Evolutionary conservation across 1,139 yeast species (phyloP).

Genomic region (Pichia sp.): DNA sequence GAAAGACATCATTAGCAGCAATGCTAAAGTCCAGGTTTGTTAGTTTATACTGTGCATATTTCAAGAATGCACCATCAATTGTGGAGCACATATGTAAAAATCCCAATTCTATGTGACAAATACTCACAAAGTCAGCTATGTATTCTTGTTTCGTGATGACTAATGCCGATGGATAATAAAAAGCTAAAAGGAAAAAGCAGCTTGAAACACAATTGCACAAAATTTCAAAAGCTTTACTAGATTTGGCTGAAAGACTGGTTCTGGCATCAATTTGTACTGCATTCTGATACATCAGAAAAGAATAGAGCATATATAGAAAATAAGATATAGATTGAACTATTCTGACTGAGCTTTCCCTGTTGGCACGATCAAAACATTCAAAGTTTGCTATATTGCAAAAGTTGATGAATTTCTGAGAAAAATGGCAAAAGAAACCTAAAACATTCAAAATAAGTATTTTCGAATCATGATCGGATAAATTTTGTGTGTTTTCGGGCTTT

Average conservation of each 20-base stretch:
- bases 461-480: slow-evolving; percentile 16
- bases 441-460: slow-evolving; percentile 28
- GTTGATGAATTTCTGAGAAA: slow-evolving; percentile 33
- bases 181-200: slow-evolving; percentile 38
- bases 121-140: slow-evolving; percentile 46
- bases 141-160: slow-evolving; percentile 23
- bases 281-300: slow-evolving; percentile 49
- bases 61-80: slow-evolving; percentile 59
- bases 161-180: slow-evolving; percentile 32
- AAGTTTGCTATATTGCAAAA: slow-evolving; percentile 26
- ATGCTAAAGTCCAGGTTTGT: slow-evolving; percentile 42
- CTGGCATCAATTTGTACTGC: slow-evolving; percentile 32
- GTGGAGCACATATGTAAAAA: slow-evolving; percentile 63
- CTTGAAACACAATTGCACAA: slow-evolving; percentile 53
- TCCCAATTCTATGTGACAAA: slow-evolving; percentile 74
- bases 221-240: slow-evolving; percentile 37
- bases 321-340: slow-evolving; percentile 26
- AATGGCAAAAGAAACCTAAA: slow-evolving; percentile 47
- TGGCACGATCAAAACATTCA: slow-evolving; percentile 16
- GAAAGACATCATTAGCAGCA: slow-evolving; percentile 62
- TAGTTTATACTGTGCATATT: slow-evolving; percentile 54
- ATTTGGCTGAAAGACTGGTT: slow-evolving; percentile 26
- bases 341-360: background rate
- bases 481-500: slow-evolving; percentile 26
- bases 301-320: slow-evolving; percentile 41